phyloP scores from a whole-genome alignment of 2,329 filamentous ascomycete genomes.

The Phoma herbarum region DNA sequence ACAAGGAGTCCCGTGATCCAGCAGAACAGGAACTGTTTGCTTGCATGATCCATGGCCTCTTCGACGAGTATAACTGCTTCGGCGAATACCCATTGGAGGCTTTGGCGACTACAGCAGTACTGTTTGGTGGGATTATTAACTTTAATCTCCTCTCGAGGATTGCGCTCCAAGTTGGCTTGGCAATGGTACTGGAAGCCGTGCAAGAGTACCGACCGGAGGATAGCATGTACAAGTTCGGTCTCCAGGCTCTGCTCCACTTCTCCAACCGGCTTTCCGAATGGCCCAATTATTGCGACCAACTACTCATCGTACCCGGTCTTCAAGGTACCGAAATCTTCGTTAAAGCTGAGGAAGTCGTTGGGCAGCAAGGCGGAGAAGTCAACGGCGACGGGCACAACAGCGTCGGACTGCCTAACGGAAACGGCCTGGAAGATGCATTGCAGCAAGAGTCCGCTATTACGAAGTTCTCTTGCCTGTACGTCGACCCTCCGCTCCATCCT shows the following conservation, averaged over 20 bases:
- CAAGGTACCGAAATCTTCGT: slow-evolving; percentile 85
- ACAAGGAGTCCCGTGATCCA: slow-evolving; percentile 86
- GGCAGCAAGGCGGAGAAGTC: slow-evolving; percentile 70
- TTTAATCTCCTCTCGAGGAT: slow-evolving; percentile 90
- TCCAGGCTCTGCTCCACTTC: slow-evolving; percentile 92
- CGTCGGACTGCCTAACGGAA: slow-evolving; percentile 71
- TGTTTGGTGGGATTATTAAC: slow-evolving; percentile 96
- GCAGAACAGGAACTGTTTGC: slow-evolving; percentile 94
- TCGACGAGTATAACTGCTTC: slow-evolving; percentile 97
- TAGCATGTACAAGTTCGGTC: slow-evolving; percentile 97
- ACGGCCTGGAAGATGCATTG: slow-evolving; percentile 68
- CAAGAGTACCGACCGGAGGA: slow-evolving; percentile 82
- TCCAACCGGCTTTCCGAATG: slow-evolving; percentile 85
- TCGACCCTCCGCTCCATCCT: slow-evolving; percentile 72
- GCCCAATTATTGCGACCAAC: slow-evolving; percentile 90
- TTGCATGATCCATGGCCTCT: slow-evolving; percentile 97
- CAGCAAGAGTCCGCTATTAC: slow-evolving; percentile 68
- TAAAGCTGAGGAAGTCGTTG: slow-evolving; percentile 82
- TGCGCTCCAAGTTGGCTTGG: slow-evolving; percentile 90
- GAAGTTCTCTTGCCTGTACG: slow-evolving; percentile 80
- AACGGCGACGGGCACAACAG: slow-evolving; percentile 57
- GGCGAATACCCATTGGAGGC: slow-evolving; percentile 96
- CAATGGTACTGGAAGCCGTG: slow-evolving; percentile 97
- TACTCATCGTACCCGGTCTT: slow-evolving; percentile 82
- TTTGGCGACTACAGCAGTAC: slow-evolving; percentile 90